A percentile compares a stretch with the other conserved stretches of the same genome.
Conservation (phyloP, 208 protist genomes). For the Leishmania tarentolae region DNA sequence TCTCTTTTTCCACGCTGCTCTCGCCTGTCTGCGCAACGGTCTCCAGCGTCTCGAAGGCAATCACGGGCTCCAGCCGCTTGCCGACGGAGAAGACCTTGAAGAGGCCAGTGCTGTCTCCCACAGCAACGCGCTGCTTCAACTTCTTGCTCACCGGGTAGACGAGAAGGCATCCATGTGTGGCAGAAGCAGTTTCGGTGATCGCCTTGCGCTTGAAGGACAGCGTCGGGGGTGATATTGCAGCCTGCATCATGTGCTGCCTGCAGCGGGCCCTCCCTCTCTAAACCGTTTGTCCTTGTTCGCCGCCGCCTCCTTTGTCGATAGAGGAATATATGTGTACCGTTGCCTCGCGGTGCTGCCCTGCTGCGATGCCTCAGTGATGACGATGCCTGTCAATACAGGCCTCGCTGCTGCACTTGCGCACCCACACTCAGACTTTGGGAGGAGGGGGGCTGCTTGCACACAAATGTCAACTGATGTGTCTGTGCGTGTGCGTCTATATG, state of each 20-base stretch:
- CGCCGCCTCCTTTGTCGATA: neutral
- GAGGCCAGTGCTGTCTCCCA: conserved; percentile 69
- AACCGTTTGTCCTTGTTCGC: neutral
- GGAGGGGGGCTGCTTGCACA: neutral
- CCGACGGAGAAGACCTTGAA: conserved; percentile 66
- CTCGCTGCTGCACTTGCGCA: neutral
- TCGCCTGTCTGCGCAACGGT: conserved; percentile 23
- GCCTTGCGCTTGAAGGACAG: conserved; percentile 42
- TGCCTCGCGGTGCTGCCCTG: neutral
- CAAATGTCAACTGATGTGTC: neutral
- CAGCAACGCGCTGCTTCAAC: conserved; percentile 67
- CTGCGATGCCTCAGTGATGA: neutral
- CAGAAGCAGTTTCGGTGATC: conserved; percentile 40
- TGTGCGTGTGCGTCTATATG: conserved; percentile 1
- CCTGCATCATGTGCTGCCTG: conserved; percentile 1
- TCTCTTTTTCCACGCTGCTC: conserved; percentile 15
- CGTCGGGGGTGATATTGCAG: neutral
- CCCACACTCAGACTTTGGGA: neutral
- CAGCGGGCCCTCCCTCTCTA: neutral
- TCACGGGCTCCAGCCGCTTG: conserved; percentile 46
- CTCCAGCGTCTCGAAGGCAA: conserved; percentile 53
- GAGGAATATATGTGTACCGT: neutral
- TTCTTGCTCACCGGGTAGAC: conserved; percentile 79
- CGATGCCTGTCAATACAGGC: neutral
- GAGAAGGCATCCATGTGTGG: conserved; percentile 62